Conservation (phyloP, 1,284 basidiomycete genomes). For the Anthracocystis panici-leucophaei region DNA sequence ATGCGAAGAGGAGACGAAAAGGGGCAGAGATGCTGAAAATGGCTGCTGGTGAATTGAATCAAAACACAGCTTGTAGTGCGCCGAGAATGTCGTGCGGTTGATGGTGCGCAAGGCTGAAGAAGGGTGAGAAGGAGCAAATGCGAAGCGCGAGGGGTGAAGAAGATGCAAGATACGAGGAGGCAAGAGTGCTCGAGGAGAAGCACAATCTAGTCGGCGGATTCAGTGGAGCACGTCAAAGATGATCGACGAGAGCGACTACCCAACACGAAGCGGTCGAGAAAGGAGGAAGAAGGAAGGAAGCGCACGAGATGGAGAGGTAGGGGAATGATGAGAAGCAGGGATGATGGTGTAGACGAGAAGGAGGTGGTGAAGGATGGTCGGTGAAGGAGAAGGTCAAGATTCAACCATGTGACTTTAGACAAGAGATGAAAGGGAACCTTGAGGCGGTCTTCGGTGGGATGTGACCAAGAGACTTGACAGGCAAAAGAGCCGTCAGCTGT, state of each 20-base stretch:
- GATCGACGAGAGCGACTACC: background rate
- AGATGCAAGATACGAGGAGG: background rate
- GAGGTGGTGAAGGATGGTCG: slow-evolving; percentile 11
- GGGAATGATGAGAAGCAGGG: slow-evolving; percentile 13
- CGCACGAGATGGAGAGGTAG: slow-evolving; percentile 2
- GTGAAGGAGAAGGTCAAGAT: slow-evolving; percentile 7
- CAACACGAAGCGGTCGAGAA: background rate
- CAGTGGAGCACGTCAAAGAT: background rate
- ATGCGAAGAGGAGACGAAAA: slow-evolving; percentile 8
- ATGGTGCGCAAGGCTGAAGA: background rate
- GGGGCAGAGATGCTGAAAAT: slow-evolving; percentile 2
- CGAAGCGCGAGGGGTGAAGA: background rate
- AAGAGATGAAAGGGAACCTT: slow-evolving; percentile 1
- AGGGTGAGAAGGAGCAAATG: too few relatives aligned
- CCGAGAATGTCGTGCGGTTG: background rate
- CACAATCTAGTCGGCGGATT: slow-evolving; percentile 1
- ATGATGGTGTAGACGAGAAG: slow-evolving; percentile 6
- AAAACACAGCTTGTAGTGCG: background rate
- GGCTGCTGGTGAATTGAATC: background rate
- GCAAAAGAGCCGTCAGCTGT: background rate
- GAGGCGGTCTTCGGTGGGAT: slow-evolving; percentile 8
- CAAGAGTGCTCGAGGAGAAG: background rate
- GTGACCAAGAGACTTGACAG: background rate
- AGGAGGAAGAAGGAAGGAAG: slow-evolving; percentile 3
- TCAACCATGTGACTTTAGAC: slow-evolving; percentile 3